phyloP scores from a whole-genome alignment of 2,329 filamentous ascomycete species.

The Ophiosphaerella herpotricha region DNA sequence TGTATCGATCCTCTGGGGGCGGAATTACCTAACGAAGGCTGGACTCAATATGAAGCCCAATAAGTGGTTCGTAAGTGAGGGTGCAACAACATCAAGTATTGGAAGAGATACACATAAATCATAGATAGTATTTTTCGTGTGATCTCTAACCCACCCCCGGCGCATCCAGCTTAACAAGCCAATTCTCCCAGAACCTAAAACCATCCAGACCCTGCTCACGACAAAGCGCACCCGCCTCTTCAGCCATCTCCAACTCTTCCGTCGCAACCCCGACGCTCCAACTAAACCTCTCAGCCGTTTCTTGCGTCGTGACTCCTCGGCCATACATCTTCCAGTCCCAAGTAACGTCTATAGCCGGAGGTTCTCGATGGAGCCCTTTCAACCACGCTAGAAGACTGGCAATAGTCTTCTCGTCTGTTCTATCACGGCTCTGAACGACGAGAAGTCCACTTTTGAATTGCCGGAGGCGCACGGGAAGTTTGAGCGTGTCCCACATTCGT shows the following conservation, averaged over 20 bases:
- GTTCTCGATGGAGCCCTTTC: slow-evolving; percentile 68
- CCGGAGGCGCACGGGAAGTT: slow-evolving; percentile 81
- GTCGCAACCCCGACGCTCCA: slow-evolving; percentile 97
- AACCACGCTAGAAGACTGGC: slow-evolving; percentile 78
- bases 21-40: too few species aligned
- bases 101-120: too few species aligned
- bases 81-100: too few species aligned
- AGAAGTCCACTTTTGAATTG: slow-evolving; percentile 93
- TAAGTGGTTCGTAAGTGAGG: too few species aligned
- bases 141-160: too few species aligned
- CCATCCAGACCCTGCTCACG: slow-evolving; percentile 92
- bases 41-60: too few species aligned
- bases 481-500: slow-evolving; percentile 82
- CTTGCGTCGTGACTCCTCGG: slow-evolving; percentile 84
- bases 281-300: slow-evolving; percentile 85
- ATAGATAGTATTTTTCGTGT: too few species aligned
- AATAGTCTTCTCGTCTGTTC: slow-evolving; percentile 89
- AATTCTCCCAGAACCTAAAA: slow-evolving; percentile 89
- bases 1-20: too few species aligned
- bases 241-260: slow-evolving; percentile 96
- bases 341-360: slow-evolving; percentile 65
- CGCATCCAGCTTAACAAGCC: slow-evolving; percentile 32
- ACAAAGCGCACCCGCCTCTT: slow-evolving; percentile 84
- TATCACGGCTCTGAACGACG: slow-evolving; percentile 85
- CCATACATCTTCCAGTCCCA: slow-evolving; percentile 84